These are phyloP conservation scores for Tetrahymena thermophila DNA, from an alignment of 73 alveolate genomes.

Conservation along the genomic window DNA sequence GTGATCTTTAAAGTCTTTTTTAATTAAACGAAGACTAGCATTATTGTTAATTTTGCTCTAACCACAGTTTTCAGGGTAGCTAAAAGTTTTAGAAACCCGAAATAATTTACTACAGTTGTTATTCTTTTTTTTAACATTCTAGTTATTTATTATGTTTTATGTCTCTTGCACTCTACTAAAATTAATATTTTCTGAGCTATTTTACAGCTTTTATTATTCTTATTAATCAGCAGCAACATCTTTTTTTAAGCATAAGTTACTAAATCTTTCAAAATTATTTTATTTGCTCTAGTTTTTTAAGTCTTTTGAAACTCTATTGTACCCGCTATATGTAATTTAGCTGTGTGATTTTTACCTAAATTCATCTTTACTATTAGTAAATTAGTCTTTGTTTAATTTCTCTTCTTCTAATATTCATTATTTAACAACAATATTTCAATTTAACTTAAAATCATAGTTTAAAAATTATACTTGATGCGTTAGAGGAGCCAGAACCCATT, in stretches of 20 bases:
- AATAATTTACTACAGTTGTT: no score
- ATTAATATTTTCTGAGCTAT: background rate
- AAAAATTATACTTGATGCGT: background rate
- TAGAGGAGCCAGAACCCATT: background rate
- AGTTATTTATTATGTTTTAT: no score
- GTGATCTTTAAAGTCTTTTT: background rate
- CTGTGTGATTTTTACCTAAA: background rate
- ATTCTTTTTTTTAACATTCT: background rate
- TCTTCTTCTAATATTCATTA: background rate
- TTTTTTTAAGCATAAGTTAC: no score
- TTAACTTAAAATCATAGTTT: background rate
- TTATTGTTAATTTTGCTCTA: background rate
- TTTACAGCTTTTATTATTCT: background rate
- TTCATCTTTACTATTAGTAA: background rate
- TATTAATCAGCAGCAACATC: background rate
- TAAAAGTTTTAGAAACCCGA: background rate
- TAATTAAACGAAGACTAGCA: background rate
- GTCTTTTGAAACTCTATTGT: background rate
- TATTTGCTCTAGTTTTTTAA: no score
- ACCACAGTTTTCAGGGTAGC: background rate
- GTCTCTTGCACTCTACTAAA: background rate
- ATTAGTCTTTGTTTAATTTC: background rate
- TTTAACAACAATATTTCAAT: no score
- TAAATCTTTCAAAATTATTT: background rate
- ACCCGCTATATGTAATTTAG: background rate